Evolutionary conservation across 1,284 basidiomycete genomes (phyloP), one percentile per base, ranked within the genome.

Genomic region (Malassezia arunalokei): DNA sequence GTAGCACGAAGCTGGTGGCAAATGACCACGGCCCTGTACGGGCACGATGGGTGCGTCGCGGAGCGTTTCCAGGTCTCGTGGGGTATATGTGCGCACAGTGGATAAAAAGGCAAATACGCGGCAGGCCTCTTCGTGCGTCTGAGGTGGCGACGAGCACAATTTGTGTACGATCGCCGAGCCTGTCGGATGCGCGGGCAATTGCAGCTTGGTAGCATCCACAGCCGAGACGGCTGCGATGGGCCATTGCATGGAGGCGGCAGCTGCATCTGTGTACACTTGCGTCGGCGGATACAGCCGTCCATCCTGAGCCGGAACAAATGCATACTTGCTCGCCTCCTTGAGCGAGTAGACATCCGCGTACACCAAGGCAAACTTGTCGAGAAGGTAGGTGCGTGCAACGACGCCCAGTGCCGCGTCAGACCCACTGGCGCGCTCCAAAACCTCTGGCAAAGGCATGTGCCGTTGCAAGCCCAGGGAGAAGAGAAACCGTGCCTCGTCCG

Each of bases 71-170:
- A 58, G 57, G 24, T 70, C 62, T 9, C 47, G 46, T 30, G 51
- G 45, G 5, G 59, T 54, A 46, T 70, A 59, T 11, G 62, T 61
- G n/a, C 56, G 56, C n/a, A 64, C 60, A 15, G 80, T 78, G 0
- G 87, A 82, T 30, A 96, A 77, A 35, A 86, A 81, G 53, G 81
- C 80, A 65, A 94, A 98, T 76, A 86, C 82, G 51, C 76, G 75
- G 31, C 76, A 76, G 0, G 86, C 88, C 33, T 79, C 75, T 54
- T 68, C 58, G 76, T 74, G 74, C 45, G 81, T 79, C 7, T 75
- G 74, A 0, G 88, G 86, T 1, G 85, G 83, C 1, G 76, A 78
- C 8, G 76, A 77, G 54, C 82, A 75, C 9, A 98, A 76, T 0
- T 83, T 72, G 3, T 78, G 65, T 5, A 92, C 77, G 5, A 98